Evolutionary conservation across 106 monocot genomes (phyloP).

Genomic region (Agapanthus africanus): DNA sequence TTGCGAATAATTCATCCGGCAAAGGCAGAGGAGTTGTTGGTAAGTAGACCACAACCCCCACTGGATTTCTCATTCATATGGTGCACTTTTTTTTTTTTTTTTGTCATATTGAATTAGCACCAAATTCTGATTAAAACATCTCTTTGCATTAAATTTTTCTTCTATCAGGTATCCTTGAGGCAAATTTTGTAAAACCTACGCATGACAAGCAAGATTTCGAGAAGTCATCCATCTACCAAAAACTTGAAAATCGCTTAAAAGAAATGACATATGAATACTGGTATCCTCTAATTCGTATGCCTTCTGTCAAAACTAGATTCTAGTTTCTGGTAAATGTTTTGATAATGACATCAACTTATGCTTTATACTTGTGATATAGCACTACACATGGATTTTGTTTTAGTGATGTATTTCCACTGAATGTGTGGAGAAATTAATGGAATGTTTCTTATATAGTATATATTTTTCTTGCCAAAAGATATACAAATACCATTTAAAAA

Average conservation of each 20-base stretch:
- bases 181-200: slow-evolving; percentile 71
- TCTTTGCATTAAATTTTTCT: background rate
- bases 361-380: background rate
- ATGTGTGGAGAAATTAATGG: background rate
- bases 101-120: background rate
- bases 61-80: background rate
- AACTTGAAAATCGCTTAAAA: slow-evolving; percentile 60
- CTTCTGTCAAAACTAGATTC: background rate
- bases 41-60: slow-evolving; percentile 20
- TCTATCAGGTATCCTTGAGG: slow-evolving; percentile 59
- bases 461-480: background rate
- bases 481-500: background rate
- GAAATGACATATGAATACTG: slow-evolving; percentile 77
- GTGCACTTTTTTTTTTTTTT: background rate
- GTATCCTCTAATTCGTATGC: slow-evolving; percentile 25
- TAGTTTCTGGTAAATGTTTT: too few species aligned
- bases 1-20: slow-evolving; percentile 14
- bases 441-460: background rate
- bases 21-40: slow-evolving; percentile 72
- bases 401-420: background rate
- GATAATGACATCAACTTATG: background rate
- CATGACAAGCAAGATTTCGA: slow-evolving; percentile 93
- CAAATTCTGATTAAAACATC: background rate
- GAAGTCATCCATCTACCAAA: slow-evolving; percentile 52
- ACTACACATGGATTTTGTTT: too few species aligned